Evolutionary conservation across 306 rosid genomes (phyloP), one percentile per base, ranked within the genome.

Genomic region (Vicia faba): DNA sequence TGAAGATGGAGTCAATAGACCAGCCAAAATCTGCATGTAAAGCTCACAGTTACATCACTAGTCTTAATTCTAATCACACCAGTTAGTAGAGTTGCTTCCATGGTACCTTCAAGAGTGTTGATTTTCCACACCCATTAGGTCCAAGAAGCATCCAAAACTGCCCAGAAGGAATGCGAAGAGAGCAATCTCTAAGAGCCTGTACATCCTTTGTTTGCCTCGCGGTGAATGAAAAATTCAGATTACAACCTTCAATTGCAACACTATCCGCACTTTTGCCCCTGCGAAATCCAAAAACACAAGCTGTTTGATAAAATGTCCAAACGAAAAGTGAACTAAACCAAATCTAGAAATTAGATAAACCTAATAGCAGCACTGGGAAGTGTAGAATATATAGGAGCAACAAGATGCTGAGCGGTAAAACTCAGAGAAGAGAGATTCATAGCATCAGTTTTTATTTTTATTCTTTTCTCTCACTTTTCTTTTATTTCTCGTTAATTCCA

Each of bases 131-230:
- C 35, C 96, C 96, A 66, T 89, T 89, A 62, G 96, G 91, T 63
- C 96, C 96, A 71, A 89, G 95, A 71, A 89, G 95, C 96, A 87
- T 89, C 96, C 96, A 89, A 48, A 89, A 89, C 72, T 89, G 86
- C 10, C 95, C 95, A 18, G 85, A 80, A 74, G 96, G 96, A 74
- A 89, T 83, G 70, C 83, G 82, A 73, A 89, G 53, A 1, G 96
- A 80, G 50, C 96, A 89, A 80, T 87, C 91, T 70, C 73, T 79
- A 54, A 89, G 96, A 81, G 81, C 82, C 1, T 77, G 87, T 7
- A 82, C 75, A 61, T 41, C 50, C 5, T 83, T 79, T 1, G 78
- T 82, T 63, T 85, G 91, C 74, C 70, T 83, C 0, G 80, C 61
- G 3, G 75, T 46, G 76, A 85, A 81, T 0, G 96, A 89, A 79